phyloP scores from a whole-genome alignment of 768 basidiomycete genomes.

The Tylopilus sp. region DNA sequence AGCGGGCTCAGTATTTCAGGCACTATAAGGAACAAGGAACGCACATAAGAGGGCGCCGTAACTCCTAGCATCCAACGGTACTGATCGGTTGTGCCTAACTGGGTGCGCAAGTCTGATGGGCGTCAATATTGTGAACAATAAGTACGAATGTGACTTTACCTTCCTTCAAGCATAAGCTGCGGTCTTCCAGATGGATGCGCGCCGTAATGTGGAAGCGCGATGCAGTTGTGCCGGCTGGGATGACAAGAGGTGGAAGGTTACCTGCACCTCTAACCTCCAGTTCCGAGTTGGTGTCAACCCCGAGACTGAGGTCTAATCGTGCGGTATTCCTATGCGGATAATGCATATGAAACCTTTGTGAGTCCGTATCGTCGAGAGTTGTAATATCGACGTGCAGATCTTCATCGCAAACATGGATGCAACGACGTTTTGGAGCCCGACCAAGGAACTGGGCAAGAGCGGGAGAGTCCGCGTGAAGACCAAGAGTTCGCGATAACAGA shows the following conservation, averaged over 20 bases:
- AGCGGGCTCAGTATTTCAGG: neutral
- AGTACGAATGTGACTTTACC: slow-evolving; percentile 25
- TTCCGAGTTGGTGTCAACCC: slow-evolving; percentile 7
- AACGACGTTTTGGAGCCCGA: slow-evolving; percentile 38
- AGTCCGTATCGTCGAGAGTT: slow-evolving; percentile 6
- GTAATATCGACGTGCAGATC: slow-evolving; percentile 35
- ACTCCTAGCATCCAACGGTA: slow-evolving; percentile 48
- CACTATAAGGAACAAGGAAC: slow-evolving; percentile 17
- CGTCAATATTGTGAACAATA: slow-evolving; percentile 6
- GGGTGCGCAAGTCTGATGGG: slow-evolving; percentile 32
- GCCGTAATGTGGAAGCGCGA: slow-evolving; percentile 47
- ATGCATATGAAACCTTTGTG: slow-evolving; percentile 33
- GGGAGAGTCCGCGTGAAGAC: slow-evolving; percentile 49
- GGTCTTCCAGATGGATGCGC: slow-evolving; percentile 41
- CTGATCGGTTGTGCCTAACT: slow-evolving; percentile 28
- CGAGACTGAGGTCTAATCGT: slow-evolving; percentile 35
- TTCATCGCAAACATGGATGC: slow-evolving; percentile 37
- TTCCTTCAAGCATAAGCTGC: slow-evolving; percentile 42
- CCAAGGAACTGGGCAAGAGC: slow-evolving; percentile 51
- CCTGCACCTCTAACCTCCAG: neutral
- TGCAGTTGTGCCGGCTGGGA: slow-evolving; percentile 18
- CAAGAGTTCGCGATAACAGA: slow-evolving; percentile 45
- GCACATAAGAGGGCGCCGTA: slow-evolving; percentile 46
- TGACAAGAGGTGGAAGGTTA: neutral
- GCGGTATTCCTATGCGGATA: slow-evolving; percentile 41